Base-by-base conservation (phyloP, 2,329 filamentous ascomycete genomes). In the Colletotrichum sp. region DNA sequence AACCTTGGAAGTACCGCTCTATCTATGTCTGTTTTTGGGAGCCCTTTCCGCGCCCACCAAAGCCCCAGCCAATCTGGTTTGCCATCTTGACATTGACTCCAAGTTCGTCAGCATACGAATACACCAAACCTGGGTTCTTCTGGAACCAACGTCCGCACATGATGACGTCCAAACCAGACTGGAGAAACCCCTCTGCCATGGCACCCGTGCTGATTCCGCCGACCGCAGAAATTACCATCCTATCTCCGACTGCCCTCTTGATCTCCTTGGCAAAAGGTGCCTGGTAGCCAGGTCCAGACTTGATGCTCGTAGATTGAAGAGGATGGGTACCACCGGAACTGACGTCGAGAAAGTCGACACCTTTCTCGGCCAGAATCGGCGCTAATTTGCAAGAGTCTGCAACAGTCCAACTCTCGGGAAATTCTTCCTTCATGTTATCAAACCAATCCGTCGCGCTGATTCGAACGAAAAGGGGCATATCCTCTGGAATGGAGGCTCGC, bases 361-460 rank as follows among this genome's bases (percentile, higher is more conserved):
- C 95, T 15, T 85, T 87, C 2, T 91, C 89, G 0, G 92, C 92
- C 0, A 97, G 86, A 0, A 93, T 84, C 62, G 88, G 82, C 0
- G 94, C 93, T 2, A 97, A 89, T 65, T 87, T 87, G 34, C 92
- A 87, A 0, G 92, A 92, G 71, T 96, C 89, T 18, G 92, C 89
- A 4, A 91, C 79, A 0, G 89, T 93, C 95, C 95, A 97, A 80
- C 90, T 91, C 78, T 92, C 90, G 13, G 88, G 85, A 24, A 88
- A 83, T 44, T 87, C 88, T 10, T 87, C 86, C 1, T 88, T 87
- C 65, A 90, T 88, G 73, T 90, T 87, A 75, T 95, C 93, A 0
- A 96, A 88, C 93, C 93, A 96, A 81, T 96, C 95, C 0, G 92
- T 93, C 0, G 93, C 93, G n/a, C 90, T 93, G 78, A 96, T 90